A percentile compares a stretch with the other conserved stretches of the same genome.
Conservation (phyloP, 1,284 basidiomycete species). For the Heterobasidion parviporum region DNA sequence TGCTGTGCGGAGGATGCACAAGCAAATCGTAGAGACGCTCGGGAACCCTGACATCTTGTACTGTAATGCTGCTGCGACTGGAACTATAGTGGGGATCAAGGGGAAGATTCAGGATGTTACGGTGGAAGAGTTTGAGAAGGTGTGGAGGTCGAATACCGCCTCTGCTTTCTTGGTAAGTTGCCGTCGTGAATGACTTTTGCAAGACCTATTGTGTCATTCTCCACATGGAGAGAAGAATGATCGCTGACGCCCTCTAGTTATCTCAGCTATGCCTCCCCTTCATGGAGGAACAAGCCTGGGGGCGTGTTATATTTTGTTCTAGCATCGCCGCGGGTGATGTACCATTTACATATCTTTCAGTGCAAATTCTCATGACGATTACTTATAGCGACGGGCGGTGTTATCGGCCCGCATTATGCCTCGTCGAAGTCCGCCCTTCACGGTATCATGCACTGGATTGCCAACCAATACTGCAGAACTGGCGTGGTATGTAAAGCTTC, state of each 20-base stretch:
- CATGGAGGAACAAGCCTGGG: conserved; percentile 41
- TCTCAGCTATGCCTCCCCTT: conserved; percentile 42
- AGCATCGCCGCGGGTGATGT: conserved; percentile 27
- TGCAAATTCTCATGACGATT: not conserved
- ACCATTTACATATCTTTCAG: not conserved
- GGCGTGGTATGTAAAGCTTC: conserved; percentile 32
- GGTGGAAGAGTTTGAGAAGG: conserved; percentile 37
- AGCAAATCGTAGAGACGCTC: conserved; percentile 31
- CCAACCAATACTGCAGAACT: conserved; percentile 39
- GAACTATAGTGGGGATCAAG: conserved; percentile 32
- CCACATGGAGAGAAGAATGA: not conserved
- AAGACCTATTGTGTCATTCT: not conserved
- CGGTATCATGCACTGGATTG: conserved; percentile 48
- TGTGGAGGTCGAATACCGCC: conserved; percentile 41
- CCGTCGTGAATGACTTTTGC: not conserved
- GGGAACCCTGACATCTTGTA: conserved; percentile 44
- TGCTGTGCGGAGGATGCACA: conserved; percentile 32
- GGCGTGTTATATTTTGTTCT: conserved; percentile 34
- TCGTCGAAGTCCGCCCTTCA: conserved; percentile 49
- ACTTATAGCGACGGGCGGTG: conserved; percentile 32
- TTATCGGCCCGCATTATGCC: conserved; percentile 49
- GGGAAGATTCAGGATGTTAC: conserved; percentile 38
- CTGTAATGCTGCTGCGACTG: conserved; percentile 40
- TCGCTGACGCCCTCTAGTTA: conserved; percentile 21
- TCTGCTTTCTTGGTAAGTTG: conserved; percentile 32